phyloP scores from a whole-genome alignment of 1,284 basidiomycete genomes.

The Ceratobasidium sp. region DNA sequence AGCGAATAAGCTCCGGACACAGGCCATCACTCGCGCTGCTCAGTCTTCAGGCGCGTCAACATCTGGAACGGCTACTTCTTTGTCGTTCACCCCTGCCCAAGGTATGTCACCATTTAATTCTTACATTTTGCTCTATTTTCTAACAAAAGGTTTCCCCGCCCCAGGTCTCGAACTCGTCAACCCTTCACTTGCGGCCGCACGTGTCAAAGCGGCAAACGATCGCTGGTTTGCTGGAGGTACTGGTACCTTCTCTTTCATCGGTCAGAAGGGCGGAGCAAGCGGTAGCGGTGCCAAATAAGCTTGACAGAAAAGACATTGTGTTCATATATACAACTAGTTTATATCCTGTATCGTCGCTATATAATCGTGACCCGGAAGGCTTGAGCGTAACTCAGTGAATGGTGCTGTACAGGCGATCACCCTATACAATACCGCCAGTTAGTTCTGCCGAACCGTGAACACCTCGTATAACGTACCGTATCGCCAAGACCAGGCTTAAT shows the following conservation, averaged over 20 bases:
- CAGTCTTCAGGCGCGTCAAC: slow-evolving; percentile 62
- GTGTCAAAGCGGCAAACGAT: slow-evolving; percentile 92
- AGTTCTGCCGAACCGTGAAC: not conserved
- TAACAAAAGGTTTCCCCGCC: not conserved
- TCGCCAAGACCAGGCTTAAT: slow-evolving; percentile 92
- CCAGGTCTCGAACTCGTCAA: slow-evolving; percentile 91
- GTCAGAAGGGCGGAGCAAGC: slow-evolving; percentile 41
- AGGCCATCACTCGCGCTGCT: slow-evolving; percentile 80
- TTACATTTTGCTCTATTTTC: slow-evolving; percentile 3
- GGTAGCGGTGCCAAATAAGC: slow-evolving; percentile 31
- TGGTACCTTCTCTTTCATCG: slow-evolving; percentile 75
- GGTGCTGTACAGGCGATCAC: slow-evolving; percentile 37
- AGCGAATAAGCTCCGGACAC: slow-evolving; percentile 91
- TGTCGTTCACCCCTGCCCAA: slow-evolving; percentile 97
- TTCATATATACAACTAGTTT: slow-evolving; percentile 29
- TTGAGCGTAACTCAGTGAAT: slow-evolving; percentile 6
- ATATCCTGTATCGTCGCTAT: slow-evolving; percentile 26
- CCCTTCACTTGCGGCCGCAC: slow-evolving; percentile 73
- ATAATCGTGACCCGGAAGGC: slow-evolving; percentile 21
- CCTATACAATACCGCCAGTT: not conserved
- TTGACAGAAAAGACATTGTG: not conserved
- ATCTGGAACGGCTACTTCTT: slow-evolving; percentile 90
- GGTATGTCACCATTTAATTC: slow-evolving; percentile 63
- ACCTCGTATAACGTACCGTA: slow-evolving; percentile 66
- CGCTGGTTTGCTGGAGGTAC: slow-evolving; percentile 90